Percentiles rank a stretch among this genome's conserved stretches.
These are phyloP conservation scores for Rhodocollybia butyracea DNA, from an alignment of 768 basidiomycete genomes.

Conservation along the genomic window DNA sequence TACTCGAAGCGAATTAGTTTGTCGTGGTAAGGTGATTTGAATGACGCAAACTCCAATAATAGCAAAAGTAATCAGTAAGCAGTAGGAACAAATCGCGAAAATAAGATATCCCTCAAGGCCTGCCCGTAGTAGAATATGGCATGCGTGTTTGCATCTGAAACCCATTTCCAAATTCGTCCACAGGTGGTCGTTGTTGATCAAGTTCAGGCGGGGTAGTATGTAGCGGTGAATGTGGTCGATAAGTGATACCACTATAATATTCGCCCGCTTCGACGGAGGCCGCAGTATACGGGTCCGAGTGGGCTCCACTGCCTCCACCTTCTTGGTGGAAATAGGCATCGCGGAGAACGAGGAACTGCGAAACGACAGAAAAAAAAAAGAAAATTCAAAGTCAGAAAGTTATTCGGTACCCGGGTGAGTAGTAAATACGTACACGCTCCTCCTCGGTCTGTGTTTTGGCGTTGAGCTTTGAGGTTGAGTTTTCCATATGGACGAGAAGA, in stretches of 20 bases:
- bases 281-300: background rate
- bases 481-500: slow-evolving; percentile 69
- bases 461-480: slow-evolving; percentile 48
- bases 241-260: background rate
- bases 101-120: too few species aligned
- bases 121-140: too few species aligned
- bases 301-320: background rate
- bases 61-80: too few species aligned
- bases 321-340: slow-evolving; percentile 20
- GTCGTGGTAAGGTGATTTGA: too few species aligned
- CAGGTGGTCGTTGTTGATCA: too few species aligned
- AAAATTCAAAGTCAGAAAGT: background rate
- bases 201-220: too few species aligned
- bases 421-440: slow-evolving; percentile 39
- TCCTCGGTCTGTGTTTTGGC: slow-evolving; percentile 51
- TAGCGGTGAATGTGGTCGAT: background rate
- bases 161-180: too few species aligned
- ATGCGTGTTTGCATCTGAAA: too few species aligned
- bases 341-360: slow-evolving; percentile 26
- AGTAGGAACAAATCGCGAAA: too few species aligned
- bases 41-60: too few species aligned
- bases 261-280: background rate
- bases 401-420: background rate
- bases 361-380: background rate
- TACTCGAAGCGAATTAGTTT: too few species aligned